Base-by-base conservation (phyloP, 2,329 filamentous ascomycete species). In the Paraconiothyrium brasiliense region DNA sequence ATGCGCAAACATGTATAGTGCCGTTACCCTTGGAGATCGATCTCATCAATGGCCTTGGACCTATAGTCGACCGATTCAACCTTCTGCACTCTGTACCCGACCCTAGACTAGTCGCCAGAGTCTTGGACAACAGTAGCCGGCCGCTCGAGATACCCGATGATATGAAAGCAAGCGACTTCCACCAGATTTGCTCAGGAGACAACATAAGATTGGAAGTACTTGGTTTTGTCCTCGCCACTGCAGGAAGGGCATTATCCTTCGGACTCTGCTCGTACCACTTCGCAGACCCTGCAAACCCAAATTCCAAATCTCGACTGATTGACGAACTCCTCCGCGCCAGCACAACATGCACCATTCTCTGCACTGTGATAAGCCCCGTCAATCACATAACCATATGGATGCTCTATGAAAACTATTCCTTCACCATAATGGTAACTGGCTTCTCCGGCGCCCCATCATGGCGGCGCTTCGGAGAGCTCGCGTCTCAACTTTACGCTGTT, bases 171-270 rank as follows among this genome's bases (percentile, higher is more conserved):
- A 60, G 66, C 14, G 72, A 78, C 10, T 81, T 82, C 48, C 74
- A 79, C 59, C 70, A 69, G 16, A 60, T 80, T 1, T 81, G 75
- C 57, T 81, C 78, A 0, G 79, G 79, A 0, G 65, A 71, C 14
- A 72, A 75, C 20, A 63, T 80, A 39, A 77, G 80, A 1, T 64
- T 82, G 5, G 80, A 82, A 39, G 76, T 76, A 4, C 70, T 82
- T 11, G 80, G 77, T 0, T 69, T 77, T 11, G 60, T 82, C 5
- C 73, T 79, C 41, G 71, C 77, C 30, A 71, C 77, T 5, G 79
- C 80, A 2, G 80, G 78, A 46, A 46, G 78, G 57, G 69, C 73
- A 10, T 57, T 75, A 1, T 66, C 68, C 0, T 76, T 74, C 41
- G 74, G 70, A 1, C 66, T 71, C 14, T 66, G 59, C 6, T 62